Evolutionary conservation across 495 filamentous ascomycete species (phyloP), one percentile per base, ranked within the genome.

Genomic region (Astrothelium macrocarpum): DNA sequence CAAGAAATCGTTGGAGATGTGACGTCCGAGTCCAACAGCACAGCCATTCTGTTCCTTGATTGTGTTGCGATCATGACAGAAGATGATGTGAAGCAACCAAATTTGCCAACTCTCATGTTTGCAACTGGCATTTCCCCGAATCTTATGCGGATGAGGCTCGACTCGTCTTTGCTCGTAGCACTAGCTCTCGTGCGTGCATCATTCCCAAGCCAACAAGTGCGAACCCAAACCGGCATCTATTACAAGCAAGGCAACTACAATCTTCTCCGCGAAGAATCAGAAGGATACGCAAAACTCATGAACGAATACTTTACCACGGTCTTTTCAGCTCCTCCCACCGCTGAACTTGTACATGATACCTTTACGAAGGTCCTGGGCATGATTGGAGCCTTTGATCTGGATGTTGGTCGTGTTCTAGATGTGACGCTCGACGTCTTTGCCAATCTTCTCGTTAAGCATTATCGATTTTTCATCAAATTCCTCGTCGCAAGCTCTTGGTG

Each of bases 181-280:
- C 77, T 96, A 20, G 84, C 86, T 11, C 77, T 99, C 59, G 88
- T 96, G 58, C 86, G 90, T n/a, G 83, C 86, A 3, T 89, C 86
- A 0, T 99, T 97, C 71, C 78, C 81, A n/a, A 84, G 86, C 59
- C 84, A 92, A 70, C 87, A 85, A 2, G 89, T 95, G 65, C 86
- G 92, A 60, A 90, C 95, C 66, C 86, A 90, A 61, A 99, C 95
- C 9, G 91, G 94, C 68, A 76, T 93, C 20, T 83, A 97, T 1
- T 99, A 99, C 70, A 87, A 91, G 53, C 95, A 97, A 72, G 89
- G 91, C 0, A 97, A 95, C 71, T 96, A 96, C 78, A 99, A 99
- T 69, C 78, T 99, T 1, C 78, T 99, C 20, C 84, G 95, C 32
- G 95, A 99, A 78, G 95, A 99, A 74, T 89, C 90, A 0, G 95